Conservation (phyloP, 176 grass and related monocot genomes). For the Musa schizocarpa region DNA sequence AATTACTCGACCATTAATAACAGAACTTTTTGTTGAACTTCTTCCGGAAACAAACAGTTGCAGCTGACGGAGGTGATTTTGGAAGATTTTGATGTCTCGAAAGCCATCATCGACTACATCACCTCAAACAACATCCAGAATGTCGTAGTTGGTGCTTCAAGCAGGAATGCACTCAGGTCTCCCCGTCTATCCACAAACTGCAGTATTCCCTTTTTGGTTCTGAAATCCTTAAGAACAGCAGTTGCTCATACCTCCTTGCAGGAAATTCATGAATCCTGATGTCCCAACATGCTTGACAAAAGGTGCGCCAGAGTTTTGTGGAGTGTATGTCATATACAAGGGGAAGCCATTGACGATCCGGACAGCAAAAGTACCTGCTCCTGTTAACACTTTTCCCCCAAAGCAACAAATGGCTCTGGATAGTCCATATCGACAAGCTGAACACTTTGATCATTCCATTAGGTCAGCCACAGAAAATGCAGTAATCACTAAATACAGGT, state of each 20-base stretch:
- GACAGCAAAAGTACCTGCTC: conserved; percentile 44
- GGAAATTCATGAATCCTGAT: conserved; percentile 76
- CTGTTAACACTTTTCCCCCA: conserved; percentile 38
- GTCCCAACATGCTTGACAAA: conserved; percentile 77
- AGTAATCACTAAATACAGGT: background rate
- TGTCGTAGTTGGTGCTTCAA: conserved; percentile 61
- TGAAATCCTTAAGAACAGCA: background rate
- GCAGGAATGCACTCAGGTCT: conserved; percentile 51
- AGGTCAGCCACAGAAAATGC: conserved; percentile 37
- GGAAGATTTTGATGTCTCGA: conserved; percentile 68
- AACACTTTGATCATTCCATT: conserved; percentile 20
- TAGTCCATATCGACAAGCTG: background rate
- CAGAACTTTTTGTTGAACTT: conserved; percentile 7
- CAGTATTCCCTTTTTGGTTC: background rate
- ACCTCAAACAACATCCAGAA: conserved; percentile 49
- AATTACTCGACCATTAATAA: no score
- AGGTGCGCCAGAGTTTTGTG: conserved; percentile 66
- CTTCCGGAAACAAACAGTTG: conserved; percentile 26
- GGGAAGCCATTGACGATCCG: conserved; percentile 56
- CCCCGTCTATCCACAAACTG: background rate
- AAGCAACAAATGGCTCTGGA: conserved; percentile 25
- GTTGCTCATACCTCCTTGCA: conserved; percentile 15
- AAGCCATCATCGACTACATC: conserved; percentile 64
- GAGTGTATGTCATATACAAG: conserved; percentile 83
- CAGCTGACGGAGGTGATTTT: conserved; percentile 52